phyloP scores from a whole-genome alignment of 352 stramenopile genomes.

The Elongisporangium anandrum region DNA sequence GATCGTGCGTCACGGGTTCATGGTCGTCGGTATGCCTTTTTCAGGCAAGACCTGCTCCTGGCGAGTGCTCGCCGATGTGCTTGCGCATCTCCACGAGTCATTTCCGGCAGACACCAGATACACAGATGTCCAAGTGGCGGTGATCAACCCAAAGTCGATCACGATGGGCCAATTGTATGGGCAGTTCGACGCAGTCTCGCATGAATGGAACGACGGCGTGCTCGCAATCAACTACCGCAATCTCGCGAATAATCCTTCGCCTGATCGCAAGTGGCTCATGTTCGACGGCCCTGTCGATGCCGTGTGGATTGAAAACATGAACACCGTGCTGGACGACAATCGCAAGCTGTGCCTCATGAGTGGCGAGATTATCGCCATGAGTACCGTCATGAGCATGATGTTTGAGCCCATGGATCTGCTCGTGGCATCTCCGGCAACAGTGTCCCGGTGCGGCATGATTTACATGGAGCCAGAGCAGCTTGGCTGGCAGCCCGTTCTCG shows the following conservation, averaged over 20 bases:
- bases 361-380: slow-evolving; percentile 95
- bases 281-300: slow-evolving; percentile 93
- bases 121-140: slow-evolving; percentile 65
- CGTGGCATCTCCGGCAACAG: slow-evolving; percentile 90
- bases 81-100: slow-evolving; percentile 69
- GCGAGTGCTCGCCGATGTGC: slow-evolving; percentile 87
- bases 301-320: slow-evolving; percentile 96
- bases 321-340: slow-evolving; percentile 94
- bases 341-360: slow-evolving; percentile 93
- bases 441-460: slow-evolving; percentile 93
- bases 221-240: slow-evolving; percentile 91
- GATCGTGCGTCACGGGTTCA: slow-evolving; percentile 94
- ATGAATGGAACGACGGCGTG: slow-evolving; percentile 94
- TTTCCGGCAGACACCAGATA: slow-evolving; percentile 69
- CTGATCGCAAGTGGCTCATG: slow-evolving; percentile 90
- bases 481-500: slow-evolving; percentile 83
- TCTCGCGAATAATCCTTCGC: slow-evolving; percentile 68
- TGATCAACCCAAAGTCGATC: slow-evolving; percentile 94
- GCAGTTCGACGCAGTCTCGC: slow-evolving; percentile 92
- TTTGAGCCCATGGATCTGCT: slow-evolving; percentile 94
- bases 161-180: slow-evolving; percentile 93
- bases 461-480: slow-evolving; percentile 93
- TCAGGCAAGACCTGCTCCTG: slow-evolving; percentile 92
- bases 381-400: slow-evolving; percentile 94
- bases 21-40: slow-evolving; percentile 94